Conservation (phyloP, 148 eudicot genomes). For the Rhododendron griersonianum region DNA sequence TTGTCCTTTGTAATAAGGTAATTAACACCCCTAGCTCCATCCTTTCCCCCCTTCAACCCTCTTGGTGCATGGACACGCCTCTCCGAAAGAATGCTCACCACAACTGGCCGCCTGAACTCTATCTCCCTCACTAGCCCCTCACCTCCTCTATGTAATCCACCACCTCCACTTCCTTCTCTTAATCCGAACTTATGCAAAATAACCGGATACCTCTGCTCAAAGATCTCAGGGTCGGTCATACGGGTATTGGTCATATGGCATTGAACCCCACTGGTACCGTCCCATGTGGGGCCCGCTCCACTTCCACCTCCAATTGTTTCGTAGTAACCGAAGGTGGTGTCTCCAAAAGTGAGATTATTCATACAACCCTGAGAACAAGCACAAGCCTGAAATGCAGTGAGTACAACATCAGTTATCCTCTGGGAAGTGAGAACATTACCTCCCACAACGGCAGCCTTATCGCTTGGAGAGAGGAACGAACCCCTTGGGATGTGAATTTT, state of each 20-base stretch:
- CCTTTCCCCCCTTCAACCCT: slow-evolving; percentile 80
- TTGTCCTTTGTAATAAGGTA: slow-evolving; percentile 67
- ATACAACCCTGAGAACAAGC: slow-evolving; percentile 99
- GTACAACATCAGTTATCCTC: slow-evolving; percentile 87
- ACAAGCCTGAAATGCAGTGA: slow-evolving; percentile 93
- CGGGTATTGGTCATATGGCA: slow-evolving; percentile 98
- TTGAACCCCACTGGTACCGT: slow-evolving; percentile 92
- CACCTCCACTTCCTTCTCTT: slow-evolving; percentile 87
- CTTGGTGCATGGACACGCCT: slow-evolving; percentile 95
- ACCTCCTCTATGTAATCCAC: slow-evolving; percentile 79
- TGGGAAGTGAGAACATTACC: slow-evolving; percentile 98
- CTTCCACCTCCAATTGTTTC: slow-evolving; percentile 97
- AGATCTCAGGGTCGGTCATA: slow-evolving; percentile 97
- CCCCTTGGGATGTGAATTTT: slow-evolving; percentile 72
- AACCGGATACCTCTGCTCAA: slow-evolving; percentile 97
- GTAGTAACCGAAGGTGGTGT: slow-evolving; percentile 83
- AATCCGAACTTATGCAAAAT: slow-evolving; percentile 73
- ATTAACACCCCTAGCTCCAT: slow-evolving; percentile 78
- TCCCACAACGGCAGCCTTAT: slow-evolving; percentile 95
- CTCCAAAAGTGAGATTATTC: slow-evolving; percentile 96
- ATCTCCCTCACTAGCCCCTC: slow-evolving; percentile 91
- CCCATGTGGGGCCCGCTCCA: slow-evolving; percentile 94
- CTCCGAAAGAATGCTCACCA: slow-evolving; percentile 89
- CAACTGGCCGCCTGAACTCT: slow-evolving; percentile 74
- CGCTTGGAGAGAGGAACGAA: slow-evolving; percentile 94